Base-by-base conservation (phyloP, 306 rosid species). In the Vigna trinervia region DNA sequence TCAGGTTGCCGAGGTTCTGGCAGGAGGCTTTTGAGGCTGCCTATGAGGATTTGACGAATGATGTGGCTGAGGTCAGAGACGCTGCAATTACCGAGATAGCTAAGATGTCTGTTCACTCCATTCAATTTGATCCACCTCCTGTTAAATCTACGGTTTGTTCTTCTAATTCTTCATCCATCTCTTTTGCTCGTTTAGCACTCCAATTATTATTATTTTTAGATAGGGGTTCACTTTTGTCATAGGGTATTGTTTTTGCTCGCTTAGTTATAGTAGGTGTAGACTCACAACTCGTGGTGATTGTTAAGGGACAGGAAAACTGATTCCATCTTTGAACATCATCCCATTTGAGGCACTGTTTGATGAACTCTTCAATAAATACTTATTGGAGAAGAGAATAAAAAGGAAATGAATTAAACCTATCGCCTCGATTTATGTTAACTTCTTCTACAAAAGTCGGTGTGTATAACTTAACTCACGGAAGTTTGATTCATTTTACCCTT, bases 11-110 rank as follows among this genome's bases (percentile, higher is more conserved):
- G 19, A 82, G 93, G 80, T 96, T 96, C 79, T 96, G 98, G 99
- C 96, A 88, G 30, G 92, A 96, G 84, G 99, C 99, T 0, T 93
- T 96, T 61, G 97, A 92, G 86, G 98, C 99, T 80, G 98, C 98
- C 9, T 96, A 87, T 77, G 98, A 92, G 87, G 98, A 91, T 39
- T 86, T 96, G 80, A 88, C 87, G 3, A 96, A 93, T 84, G 98
- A 96, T 69, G 87, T 43, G 22, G 87, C 87, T 71, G 97, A 90
- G 23, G 93, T 89, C 28, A 83, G 98, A 73, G 97, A 92, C 28
- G 89, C 70, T 19, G 99, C 99, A 43, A 84, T 96, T 53, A 62
- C 85, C 5, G 98, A 92, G 96, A 91, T 96, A 78, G 98, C 98
- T 4, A 90, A 89, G 84, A 96, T 96, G 98, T 96, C 98, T 32